A percentile compares a stretch with the other conserved stretches of the same genome.
Evolutionary conservation across 2,329 filamentous ascomycete genomes (phyloP).

Genomic region (Cercospora sp.): DNA sequence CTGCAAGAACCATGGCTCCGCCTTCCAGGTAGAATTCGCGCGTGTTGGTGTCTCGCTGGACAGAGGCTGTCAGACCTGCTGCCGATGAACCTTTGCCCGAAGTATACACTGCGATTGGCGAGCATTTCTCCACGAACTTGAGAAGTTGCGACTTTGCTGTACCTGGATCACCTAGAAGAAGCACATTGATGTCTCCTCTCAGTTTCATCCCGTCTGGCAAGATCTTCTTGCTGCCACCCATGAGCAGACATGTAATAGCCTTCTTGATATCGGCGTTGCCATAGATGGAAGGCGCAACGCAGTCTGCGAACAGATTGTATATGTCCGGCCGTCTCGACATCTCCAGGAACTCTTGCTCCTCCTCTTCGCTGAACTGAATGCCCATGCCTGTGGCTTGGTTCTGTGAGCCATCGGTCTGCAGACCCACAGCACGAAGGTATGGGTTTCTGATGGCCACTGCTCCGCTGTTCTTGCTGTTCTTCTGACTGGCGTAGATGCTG

Average conservation of each 20-base stretch:
- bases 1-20: slow-evolving; percentile 96
- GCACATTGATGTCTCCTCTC: slow-evolving; percentile 95
- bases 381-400: slow-evolving; percentile 72
- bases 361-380: slow-evolving; percentile 84
- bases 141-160: slow-evolving; percentile 96
- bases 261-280: slow-evolving; percentile 97
- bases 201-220: slow-evolving; percentile 96
- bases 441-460: slow-evolving; percentile 95
- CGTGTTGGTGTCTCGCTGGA: slow-evolving; percentile 87
- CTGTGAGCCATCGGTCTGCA: slow-evolving; percentile 86
- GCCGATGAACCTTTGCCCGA: slow-evolving; percentile 98
- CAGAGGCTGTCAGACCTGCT: slow-evolving; percentile 93
- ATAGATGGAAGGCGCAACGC: slow-evolving; percentile 96
- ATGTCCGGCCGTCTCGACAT: slow-evolving; percentile 87
- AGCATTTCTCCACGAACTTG: slow-evolving; percentile 95
- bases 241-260: slow-evolving; percentile 86
- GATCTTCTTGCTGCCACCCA: slow-evolving; percentile 97
- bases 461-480: slow-evolving; percentile 75
- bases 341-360: slow-evolving; percentile 94
- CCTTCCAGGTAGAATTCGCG: slow-evolving; percentile 98
- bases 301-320: slow-evolving; percentile 86
- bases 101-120: slow-evolving; percentile 96
- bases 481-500: slow-evolving; percentile 88
- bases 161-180: slow-evolving; percentile 94
- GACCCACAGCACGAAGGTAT: slow-evolving; percentile 88